Evolutionary conservation across 768 basidiomycete genomes (phyloP).

Genomic region (Hygrocybe punicea): DNA sequence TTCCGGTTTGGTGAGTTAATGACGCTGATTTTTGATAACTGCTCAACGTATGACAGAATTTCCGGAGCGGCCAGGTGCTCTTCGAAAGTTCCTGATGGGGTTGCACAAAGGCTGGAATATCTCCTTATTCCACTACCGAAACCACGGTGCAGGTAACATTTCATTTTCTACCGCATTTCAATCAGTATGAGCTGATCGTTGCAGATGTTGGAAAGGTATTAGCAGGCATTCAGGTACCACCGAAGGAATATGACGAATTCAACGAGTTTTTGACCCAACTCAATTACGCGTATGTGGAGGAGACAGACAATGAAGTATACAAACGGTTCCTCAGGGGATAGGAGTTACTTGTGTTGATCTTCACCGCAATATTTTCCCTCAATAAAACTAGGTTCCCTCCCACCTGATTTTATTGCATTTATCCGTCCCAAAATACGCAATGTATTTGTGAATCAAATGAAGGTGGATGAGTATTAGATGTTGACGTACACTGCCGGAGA

Average conservation of each 20-base stretch:
- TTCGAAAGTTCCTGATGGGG: conserved; percentile 85
- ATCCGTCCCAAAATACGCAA: too few species aligned
- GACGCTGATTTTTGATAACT: conserved; percentile 1
- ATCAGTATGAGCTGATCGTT: background rate
- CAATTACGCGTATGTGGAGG: conserved; percentile 48
- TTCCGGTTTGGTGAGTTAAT: conserved; percentile 85
- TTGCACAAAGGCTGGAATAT: conserved; percentile 89
- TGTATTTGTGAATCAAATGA: too few species aligned
- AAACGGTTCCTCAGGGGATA: background rate
- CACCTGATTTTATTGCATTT: too few species aligned
- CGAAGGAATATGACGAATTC: conserved; percentile 62
- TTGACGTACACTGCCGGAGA: too few species aligned
- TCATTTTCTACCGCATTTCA: background rate
- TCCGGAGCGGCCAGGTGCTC: conserved; percentile 88
- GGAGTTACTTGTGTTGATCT: too few species aligned
- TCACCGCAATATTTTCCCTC: too few species aligned
- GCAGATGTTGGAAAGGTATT: conserved; percentile 89
- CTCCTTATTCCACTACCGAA: conserved; percentile 94
- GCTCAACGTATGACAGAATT: conserved; percentile 59
- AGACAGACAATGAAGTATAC: conserved; percentile 4
- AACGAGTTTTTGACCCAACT: conserved; percentile 70
- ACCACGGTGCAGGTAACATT: conserved; percentile 87
- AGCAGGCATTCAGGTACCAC: conserved; percentile 89
- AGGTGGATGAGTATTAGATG: too few species aligned
- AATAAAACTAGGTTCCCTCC: too few species aligned